Base-by-base conservation (phyloP, 805 yeast species). In the Yarrowia deformans region DNA sequence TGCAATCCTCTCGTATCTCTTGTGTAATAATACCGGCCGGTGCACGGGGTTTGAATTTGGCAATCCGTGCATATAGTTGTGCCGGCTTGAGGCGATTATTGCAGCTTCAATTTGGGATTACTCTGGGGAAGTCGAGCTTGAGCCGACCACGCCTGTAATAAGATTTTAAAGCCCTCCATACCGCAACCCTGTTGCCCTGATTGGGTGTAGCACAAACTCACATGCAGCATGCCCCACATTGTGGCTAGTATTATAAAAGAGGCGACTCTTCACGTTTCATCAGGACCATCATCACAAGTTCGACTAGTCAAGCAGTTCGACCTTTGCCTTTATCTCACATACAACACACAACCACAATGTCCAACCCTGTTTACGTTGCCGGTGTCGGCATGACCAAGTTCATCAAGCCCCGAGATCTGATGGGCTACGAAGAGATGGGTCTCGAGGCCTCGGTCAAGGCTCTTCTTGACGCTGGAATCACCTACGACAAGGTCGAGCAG, bases 311-410 rank as follows among this genome's bases (percentile, higher is more conserved):
- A 6, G 43, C 18, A 50, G 42, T 34, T 52, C 58, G 58, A 52
- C 43, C 42, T 10, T 12, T 6, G 1, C 14, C 19, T 45, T 19
- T 12, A 52, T 39, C 35, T 18, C n/a, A 18, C 42, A 60, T 42
- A 39, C n/a, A 19, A 43, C 39, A 43, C 49, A 46, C 55, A 63
- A 48, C 4, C 29, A 23, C 29, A 63, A 63, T 63, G 68, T 35
- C 68, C 35, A 69, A 63, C 56, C 68, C 68, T 37, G 73, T 68
- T 18, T 73, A 66, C 63, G 74, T 73, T 12, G 74, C 73, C 45
- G 75, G 75, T n/a, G 75, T 73, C 58, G 75, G 75, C 34, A 73
- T 73, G 75, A 73, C 75, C 68, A 61, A 73, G 67, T 73, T 73
- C 71, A 68, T 73, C 69, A 73, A 73, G 60, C 75, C 75, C n/a